Evolutionary conservation across 2,329 filamentous ascomycete species (phyloP), one percentile per base, ranked within the genome.

Genomic region (Pseudocercospora vitis): DNA sequence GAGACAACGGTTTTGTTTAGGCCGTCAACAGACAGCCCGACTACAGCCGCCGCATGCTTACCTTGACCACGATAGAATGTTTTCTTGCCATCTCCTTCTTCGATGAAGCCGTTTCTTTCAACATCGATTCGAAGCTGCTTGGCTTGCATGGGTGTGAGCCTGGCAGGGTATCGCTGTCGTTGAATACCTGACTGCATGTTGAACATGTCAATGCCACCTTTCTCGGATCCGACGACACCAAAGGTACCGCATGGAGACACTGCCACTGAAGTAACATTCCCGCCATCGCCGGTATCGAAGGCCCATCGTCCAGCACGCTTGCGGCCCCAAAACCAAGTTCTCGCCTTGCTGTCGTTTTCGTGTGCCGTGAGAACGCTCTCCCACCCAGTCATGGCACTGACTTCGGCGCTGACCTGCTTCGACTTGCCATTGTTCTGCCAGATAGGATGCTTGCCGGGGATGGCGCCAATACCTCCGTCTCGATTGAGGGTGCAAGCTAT

Each of bases 321-420:
- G 52, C 90, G 86, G 4, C 92, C 94, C 91, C 94, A 97, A 73
- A 96, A 96, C 94, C 94, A 99, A 1, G 94, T 97, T 49, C 94
- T 84, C 14, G 91, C 94, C 67, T 83, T 88, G 39, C 85, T 81
- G 66, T 97, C 92, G 48, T 87, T 84, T 66, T 86, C 86, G 69
- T 99, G 95, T 7, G 91, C 92, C 3, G 94, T 99, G 2, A 99
- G 83, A 5, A 99, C 85, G 67, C 92, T 96, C 71, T 99, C 95
- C 94, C 94, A 99, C 1, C 94, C 94, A 2, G 91, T 96, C 76
- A 84, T 85, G 44, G 84, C 81, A 64, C 85, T 88, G 52, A 85
- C 78, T 62, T 90, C 85, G 2, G 87, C 84, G 70, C 91, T 86
- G 7, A 80, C 83, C 47, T 84, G 81, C 52, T 85, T 82, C 21